These are phyloP conservation scores for Linderniella brevidens DNA, from an alignment of 257 asterid genomes.

Conservation along the genomic window DNA sequence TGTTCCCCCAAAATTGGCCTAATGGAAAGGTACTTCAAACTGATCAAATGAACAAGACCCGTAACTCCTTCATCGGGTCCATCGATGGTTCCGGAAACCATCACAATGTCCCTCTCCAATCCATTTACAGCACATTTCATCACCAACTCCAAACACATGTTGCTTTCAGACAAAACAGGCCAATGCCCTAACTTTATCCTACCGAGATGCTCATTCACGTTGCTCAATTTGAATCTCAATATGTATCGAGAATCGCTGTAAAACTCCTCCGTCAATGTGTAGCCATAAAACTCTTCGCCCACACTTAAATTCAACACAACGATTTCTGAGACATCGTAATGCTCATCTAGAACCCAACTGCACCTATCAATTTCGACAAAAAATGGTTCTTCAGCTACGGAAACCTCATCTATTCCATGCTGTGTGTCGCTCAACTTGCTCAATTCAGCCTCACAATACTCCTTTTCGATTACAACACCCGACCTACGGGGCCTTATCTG, in stretches of 20 bases:
- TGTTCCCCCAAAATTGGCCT: slow-evolving; percentile 40
- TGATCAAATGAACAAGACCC: slow-evolving; percentile 70
- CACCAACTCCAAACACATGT: slow-evolving; percentile 41
- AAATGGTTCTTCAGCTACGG: slow-evolving; percentile 25
- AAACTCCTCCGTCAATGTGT: slow-evolving; percentile 31
- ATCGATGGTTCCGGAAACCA: slow-evolving; percentile 58
- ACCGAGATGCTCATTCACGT: slow-evolving; percentile 41
- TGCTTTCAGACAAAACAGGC: slow-evolving; percentile 54
- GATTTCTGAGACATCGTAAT: slow-evolving; percentile 61
- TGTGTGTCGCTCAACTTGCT: slow-evolving; percentile 12
- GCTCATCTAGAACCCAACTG: slow-evolving; percentile 48
- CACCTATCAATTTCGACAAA: slow-evolving; percentile 45
- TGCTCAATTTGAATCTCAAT: slow-evolving; percentile 49
- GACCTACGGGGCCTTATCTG: slow-evolving; percentile 64
- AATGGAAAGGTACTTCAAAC: slow-evolving; percentile 61
- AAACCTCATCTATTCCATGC: slow-evolving; percentile 11
- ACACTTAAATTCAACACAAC: slow-evolving; percentile 45
- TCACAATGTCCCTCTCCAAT: slow-evolving; percentile 27
- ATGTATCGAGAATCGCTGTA: slow-evolving; percentile 26
- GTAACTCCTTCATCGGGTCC: slow-evolving; percentile 77
- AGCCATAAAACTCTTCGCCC: slow-evolving; percentile 30
- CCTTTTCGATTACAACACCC: slow-evolving; percentile 25
- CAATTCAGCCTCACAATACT: slow-evolving; percentile 16
- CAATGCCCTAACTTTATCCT: slow-evolving; percentile 84
- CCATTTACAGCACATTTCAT: slow-evolving; percentile 23